A percentile compares a stretch with the other conserved stretches of the same genome.
Conservation (phyloP, 1,284 basidiomycete species). For the Trametes sp. region DNA sequence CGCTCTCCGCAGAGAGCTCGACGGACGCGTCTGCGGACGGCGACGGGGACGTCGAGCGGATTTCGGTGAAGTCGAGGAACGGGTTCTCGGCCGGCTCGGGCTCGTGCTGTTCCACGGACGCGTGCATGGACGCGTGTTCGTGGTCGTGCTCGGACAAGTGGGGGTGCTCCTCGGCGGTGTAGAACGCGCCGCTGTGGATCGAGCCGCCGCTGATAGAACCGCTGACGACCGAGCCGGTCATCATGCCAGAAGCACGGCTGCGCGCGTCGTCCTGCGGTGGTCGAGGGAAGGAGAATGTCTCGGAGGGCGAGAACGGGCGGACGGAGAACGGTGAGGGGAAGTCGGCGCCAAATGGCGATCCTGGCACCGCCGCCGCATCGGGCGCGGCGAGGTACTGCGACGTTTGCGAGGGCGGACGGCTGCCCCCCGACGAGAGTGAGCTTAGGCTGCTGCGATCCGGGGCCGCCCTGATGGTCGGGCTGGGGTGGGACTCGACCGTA, state of each 20-base stretch:
- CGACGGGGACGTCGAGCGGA: slow-evolving; percentile 20
- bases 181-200: slow-evolving; percentile 24
- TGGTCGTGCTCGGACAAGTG: slow-evolving; percentile 9
- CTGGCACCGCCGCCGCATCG: slow-evolving; percentile 26
- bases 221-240: slow-evolving; percentile 18
- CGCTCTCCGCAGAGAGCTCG: slow-evolving; percentile 34
- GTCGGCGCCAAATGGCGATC: slow-evolving; percentile 36
- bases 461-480: slow-evolving; percentile 30
- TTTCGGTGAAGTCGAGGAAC: slow-evolving; percentile 42
- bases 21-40: slow-evolving; percentile 16
- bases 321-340: slow-evolving; percentile 60
- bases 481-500: slow-evolving; percentile 19
- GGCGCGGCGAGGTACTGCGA: slow-evolving; percentile 50
- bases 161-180: slow-evolving; percentile 24
- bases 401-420: slow-evolving; percentile 37
- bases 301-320: slow-evolving; percentile 68
- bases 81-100: slow-evolving; percentile 39
- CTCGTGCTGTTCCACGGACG: not conserved
- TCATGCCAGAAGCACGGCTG: slow-evolving; percentile 22
- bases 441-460: slow-evolving; percentile 25
- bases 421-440: slow-evolving; percentile 20
- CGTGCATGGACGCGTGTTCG: not conserved
- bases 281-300: slow-evolving; percentile 70
- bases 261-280: slow-evolving; percentile 50
- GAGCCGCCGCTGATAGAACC: slow-evolving; percentile 16